Conservation (phyloP, 345 rosid genomes). For the Corymbia maculata region DNA sequence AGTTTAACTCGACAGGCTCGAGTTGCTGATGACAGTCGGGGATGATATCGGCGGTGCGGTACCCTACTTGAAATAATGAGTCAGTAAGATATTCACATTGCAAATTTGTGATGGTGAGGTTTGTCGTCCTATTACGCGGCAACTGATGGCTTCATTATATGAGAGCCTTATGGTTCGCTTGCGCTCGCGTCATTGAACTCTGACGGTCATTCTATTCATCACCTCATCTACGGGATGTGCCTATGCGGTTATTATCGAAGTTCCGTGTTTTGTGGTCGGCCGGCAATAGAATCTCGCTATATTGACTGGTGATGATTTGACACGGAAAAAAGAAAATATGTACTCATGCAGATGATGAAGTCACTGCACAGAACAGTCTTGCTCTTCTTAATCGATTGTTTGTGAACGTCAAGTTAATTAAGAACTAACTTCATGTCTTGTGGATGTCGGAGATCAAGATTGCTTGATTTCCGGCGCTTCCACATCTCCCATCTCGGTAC, state of each 20-base stretch:
- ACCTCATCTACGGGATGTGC: background rate
- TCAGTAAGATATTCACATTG: background rate
- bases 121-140: background rate
- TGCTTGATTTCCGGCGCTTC: background rate
- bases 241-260: background rate
- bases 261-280: background rate
- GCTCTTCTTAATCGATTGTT: background rate
- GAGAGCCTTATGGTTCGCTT: background rate
- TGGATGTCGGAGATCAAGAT: background rate
- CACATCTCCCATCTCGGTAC: background rate
- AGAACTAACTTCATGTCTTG: background rate
- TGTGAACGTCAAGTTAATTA: background rate
- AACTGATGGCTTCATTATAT: background rate
- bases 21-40: background rate
- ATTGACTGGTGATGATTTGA: background rate
- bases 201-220: background rate
- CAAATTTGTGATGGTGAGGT: background rate
- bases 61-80: background rate
- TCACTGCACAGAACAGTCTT: background rate
- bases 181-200: background rate
- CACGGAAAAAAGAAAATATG: background rate
- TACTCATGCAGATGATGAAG: background rate
- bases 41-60: background rate
- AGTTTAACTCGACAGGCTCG: background rate
- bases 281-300: background rate